Percentiles rank a stretch among this genome's conserved stretches.
phyloP scores from a whole-genome alignment of 306 rosid species.

The Glycine latifolia region DNA sequence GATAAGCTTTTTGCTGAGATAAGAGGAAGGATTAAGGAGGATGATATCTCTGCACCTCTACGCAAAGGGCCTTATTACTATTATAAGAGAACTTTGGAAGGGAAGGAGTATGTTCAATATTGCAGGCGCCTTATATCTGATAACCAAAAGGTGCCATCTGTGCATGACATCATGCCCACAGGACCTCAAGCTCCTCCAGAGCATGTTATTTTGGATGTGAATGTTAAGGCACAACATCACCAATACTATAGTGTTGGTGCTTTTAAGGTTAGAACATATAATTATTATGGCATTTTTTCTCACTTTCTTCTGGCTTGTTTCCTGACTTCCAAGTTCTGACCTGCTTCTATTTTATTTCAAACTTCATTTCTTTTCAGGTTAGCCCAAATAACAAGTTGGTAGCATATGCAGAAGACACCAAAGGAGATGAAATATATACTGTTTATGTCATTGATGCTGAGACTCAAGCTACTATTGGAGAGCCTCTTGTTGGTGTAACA shows the following conservation, averaged over 20 bases:
- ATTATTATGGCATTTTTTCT: constrained; percentile 24
- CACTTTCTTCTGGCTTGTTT: constrained; percentile 19
- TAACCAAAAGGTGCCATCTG: constrained; percentile 57
- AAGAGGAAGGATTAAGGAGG: constrained; percentile 85
- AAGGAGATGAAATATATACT: constrained; percentile 90
- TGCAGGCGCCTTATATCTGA: constrained; percentile 72
- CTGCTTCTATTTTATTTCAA: constrained; percentile 34
- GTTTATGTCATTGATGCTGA: constrained; percentile 76
- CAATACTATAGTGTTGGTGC: constrained; percentile 64
- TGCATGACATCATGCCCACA: constrained; percentile 69
- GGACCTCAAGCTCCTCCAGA: constrained; percentile 76
- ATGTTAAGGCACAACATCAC: constrained; percentile 70
- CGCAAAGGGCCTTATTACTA: constrained; percentile 79
- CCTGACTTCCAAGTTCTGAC: neutral
- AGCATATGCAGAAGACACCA: constrained; percentile 93
- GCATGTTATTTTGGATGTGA: constrained; percentile 89
- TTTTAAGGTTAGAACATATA: constrained; percentile 59
- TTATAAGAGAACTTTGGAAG: constrained; percentile 68
- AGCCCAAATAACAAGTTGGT: constrained; percentile 84
- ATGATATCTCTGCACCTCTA: constrained; percentile 72
- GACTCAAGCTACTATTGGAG: constrained; percentile 67
- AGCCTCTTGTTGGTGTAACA: constrained; percentile 67
- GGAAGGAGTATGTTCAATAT: constrained; percentile 82
- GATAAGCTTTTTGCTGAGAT: constrained; percentile 77
- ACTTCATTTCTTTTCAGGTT: constrained; percentile 58